Percentiles rank a stretch among this genome's conserved stretches.
Conservation (phyloP, 2,329 filamentous ascomycete species). For the Aspergillus nomiae region DNA sequence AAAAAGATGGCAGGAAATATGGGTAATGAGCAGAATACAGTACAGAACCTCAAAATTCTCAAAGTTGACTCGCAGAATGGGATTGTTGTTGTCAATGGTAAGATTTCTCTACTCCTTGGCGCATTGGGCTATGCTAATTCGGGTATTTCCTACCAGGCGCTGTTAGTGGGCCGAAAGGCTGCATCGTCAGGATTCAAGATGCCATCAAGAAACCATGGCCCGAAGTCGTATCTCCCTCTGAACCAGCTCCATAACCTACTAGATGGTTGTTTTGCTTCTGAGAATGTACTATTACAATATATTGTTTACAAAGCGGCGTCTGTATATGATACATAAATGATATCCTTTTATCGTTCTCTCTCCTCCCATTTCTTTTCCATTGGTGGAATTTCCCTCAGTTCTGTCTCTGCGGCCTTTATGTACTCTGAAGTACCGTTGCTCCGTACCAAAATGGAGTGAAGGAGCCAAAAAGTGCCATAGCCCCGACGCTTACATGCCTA, state of each 20-base stretch:
- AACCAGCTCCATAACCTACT: constrained; percentile 19
- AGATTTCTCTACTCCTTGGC: constrained; percentile 3
- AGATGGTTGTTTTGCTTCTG: constrained; percentile 16
- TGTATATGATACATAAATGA: constrained; percentile 45
- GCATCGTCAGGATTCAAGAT: constrained; percentile 82
- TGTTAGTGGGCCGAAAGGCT: constrained; percentile 85
- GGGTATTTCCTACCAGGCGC: constrained; percentile 49
- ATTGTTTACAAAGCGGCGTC: constrained; percentile 40
- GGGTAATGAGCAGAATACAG: constrained; percentile 84
- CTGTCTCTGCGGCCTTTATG: not conserved
- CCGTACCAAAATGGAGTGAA: not conserved
- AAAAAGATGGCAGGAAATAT: constrained; percentile 98
- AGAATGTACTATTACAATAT: constrained; percentile 43
- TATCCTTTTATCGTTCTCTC: constrained; percentile 31
- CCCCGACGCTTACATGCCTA: not conserved
- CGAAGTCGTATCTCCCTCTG: constrained; percentile 36
- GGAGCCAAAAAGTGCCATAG: not conserved
- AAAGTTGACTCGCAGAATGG: constrained; percentile 86
- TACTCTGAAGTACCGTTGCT: not conserved
- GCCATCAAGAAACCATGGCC: constrained; percentile 85
- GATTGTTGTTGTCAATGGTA: constrained; percentile 83
- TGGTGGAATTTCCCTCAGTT: not conserved
- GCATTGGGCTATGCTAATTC: not conserved
- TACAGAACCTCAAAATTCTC: constrained; percentile 88
- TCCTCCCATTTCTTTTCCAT: not conserved